A percentile compares a stretch with the other conserved stretches of the same genome.
Conservation (phyloP, 2,329 filamentous ascomycete genomes). For the Calonectria leucothoes region DNA sequence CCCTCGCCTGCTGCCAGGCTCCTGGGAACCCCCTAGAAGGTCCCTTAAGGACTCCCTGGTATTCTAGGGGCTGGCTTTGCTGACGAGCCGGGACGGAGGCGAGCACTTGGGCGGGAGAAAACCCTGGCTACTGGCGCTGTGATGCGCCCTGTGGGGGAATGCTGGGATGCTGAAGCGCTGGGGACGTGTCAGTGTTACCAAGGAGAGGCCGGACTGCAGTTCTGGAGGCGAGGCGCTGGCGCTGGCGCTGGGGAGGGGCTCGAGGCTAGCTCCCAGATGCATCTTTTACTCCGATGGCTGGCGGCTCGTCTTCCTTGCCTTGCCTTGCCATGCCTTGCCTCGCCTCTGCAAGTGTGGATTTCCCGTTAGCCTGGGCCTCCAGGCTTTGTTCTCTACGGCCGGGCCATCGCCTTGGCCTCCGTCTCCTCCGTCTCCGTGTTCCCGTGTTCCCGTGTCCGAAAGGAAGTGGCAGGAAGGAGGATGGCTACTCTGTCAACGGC, state of each 20-base stretch:
- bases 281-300: conserved; percentile 10
- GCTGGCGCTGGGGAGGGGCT: neutral
- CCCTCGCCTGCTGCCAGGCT: conserved; percentile 32
- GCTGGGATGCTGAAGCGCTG: conserved; percentile 22
- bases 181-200: conserved; percentile 32
- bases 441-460: conserved; percentile 1
- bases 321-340: neutral
- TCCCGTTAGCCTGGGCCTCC: neutral
- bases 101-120: conserved; percentile 33
- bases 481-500: conserved; percentile 3
- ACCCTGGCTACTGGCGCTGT: conserved; percentile 41
- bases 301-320: neutral
- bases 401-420: conserved; percentile 1
- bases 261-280: neutral
- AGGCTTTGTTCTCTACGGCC: neutral
- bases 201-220: conserved; percentile 14
- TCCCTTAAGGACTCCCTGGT: conserved; percentile 22
- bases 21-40: conserved; percentile 32
- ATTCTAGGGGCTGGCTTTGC: conserved; percentile 9
- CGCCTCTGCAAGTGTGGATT: neutral
- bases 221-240: conserved; percentile 8
- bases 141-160: conserved; percentile 42
- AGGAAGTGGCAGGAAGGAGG: conserved; percentile 7
- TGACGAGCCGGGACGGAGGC: conserved; percentile 11
- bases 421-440: neutral